Percentiles rank a stretch among this genome's conserved stretches.
Conservation (phyloP, 495 filamentous ascomycete genomes). For the Cercophora newfieldiana region DNA sequence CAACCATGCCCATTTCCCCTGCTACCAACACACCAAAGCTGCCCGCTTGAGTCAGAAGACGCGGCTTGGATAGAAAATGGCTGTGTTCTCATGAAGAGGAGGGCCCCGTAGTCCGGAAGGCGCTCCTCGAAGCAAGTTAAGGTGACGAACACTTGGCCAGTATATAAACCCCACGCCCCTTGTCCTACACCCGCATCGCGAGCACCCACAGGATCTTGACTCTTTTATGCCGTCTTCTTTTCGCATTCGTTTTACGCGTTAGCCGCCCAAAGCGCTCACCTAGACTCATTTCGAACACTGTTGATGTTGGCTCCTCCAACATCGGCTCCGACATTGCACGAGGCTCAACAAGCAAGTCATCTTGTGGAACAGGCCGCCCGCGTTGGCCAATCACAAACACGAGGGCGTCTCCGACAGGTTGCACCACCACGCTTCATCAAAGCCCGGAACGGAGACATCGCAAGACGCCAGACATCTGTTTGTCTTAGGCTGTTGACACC, state of each 20-base stretch:
- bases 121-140: not conserved
- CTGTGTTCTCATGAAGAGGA: conserved; percentile 10
- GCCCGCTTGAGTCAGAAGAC: conserved; percentile 29
- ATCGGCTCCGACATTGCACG: conserved; percentile 19
- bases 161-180: conserved; percentile 13
- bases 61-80: not conserved
- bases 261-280: not conserved
- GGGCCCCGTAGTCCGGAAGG: conserved; percentile 13
- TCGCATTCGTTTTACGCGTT: not conserved
- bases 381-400: conserved; percentile 14
- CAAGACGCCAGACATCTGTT: not conserved
- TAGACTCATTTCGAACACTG: not conserved
- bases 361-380: not conserved
- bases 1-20: conserved; percentile 8
- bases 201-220: not conserved
- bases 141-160: not conserved
- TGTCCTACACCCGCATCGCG: not conserved
- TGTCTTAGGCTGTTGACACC: not conserved
- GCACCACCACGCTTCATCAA: not conserved
- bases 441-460: not conserved
- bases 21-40: conserved; percentile 29
- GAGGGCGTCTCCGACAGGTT: not conserved
- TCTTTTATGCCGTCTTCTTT: not conserved
- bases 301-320: not conserved
- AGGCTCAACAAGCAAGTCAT: conserved; percentile 25